These are phyloP conservation scores for Fusarium luffae DNA, from an alignment of 2,329 filamentous ascomycete species.

Conservation along the genomic window DNA sequence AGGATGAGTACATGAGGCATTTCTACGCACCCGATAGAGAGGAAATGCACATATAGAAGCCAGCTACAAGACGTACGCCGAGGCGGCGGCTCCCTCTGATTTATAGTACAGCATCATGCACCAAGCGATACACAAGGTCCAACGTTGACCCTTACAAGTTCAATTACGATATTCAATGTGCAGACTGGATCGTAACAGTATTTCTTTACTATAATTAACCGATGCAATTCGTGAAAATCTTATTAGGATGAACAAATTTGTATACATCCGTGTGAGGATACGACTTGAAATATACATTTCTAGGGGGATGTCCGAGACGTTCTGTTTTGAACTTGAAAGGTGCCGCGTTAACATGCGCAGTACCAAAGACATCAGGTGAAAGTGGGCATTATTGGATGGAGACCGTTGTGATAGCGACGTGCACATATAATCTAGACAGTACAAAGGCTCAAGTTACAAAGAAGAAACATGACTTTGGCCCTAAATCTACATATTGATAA, in stretches of 20 bases:
- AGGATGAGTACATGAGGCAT: slow-evolving; percentile 2
- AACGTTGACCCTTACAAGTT: neutral
- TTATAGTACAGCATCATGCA: slow-evolving; percentile 9
- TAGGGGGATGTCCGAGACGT: neutral
- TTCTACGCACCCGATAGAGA: slow-evolving; percentile 1
- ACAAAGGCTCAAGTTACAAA: neutral
- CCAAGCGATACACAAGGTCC: neutral
- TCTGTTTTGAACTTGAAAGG: neutral
- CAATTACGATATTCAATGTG: neutral
- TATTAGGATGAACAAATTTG: neutral
- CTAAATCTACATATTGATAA: neutral
- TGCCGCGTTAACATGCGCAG: neutral
- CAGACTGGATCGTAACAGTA: neutral
- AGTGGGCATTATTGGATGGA: neutral
- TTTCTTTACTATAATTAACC: neutral
- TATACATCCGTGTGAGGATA: neutral
- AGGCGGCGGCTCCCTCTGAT: slow-evolving; percentile 15
- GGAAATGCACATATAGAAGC: slow-evolving; percentile 14
- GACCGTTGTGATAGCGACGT: slow-evolving; percentile 4
- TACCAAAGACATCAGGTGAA: neutral
- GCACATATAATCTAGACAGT: slow-evolving; percentile 20
- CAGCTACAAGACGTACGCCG: slow-evolving; percentile 11
- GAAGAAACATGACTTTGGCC: neutral
- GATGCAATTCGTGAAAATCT: neutral
- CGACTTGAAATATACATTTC: neutral